Conservation (phyloP, 2,329 filamentous ascomycete species). For the Colletotrichum sp. region DNA sequence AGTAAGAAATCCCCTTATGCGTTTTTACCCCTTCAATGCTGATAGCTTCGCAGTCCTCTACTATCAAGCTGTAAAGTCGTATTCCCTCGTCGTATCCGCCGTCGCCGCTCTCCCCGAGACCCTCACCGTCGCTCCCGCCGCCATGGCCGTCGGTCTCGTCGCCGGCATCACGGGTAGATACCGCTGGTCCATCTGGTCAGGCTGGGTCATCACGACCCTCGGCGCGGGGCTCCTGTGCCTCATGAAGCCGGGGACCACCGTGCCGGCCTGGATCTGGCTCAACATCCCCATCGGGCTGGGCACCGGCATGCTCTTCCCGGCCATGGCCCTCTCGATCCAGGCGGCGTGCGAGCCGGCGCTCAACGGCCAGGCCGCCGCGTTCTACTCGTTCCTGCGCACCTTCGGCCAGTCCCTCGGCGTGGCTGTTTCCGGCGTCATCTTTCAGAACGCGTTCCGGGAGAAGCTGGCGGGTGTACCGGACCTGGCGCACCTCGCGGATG, state of each 20-base stretch:
- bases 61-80: slow-evolving; percentile 57
- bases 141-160: slow-evolving; percentile 58
- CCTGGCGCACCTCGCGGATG: slow-evolving; percentile 44
- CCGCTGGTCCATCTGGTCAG: slow-evolving; percentile 63
- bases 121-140: slow-evolving; percentile 67
- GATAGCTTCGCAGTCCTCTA: slow-evolving; percentile 39
- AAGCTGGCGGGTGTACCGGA: slow-evolving; percentile 53
- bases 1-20: slow-evolving; percentile 30
- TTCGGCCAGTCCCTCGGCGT: slow-evolving; percentile 71
- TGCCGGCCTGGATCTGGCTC: slow-evolving; percentile 63
- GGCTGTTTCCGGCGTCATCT: slow-evolving; percentile 70
- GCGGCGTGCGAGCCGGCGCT: slow-evolving; percentile 54
- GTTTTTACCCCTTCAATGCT: not conserved
- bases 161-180: slow-evolving; percentile 64
- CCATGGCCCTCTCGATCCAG: slow-evolving; percentile 68
- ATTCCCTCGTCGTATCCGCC: slow-evolving; percentile 57
- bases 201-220: slow-evolving; percentile 65
- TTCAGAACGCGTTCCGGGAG: slow-evolving; percentile 67
- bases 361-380: slow-evolving; percentile 63
- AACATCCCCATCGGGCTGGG: slow-evolving; percentile 66
- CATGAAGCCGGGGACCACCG: slow-evolving; percentile 52
- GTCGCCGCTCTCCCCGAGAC: slow-evolving; percentile 64
- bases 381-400: slow-evolving; percentile 71
- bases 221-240: slow-evolving; percentile 62
- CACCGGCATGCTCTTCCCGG: slow-evolving; percentile 68